Base-by-base conservation (phyloP, 2,329 filamentous ascomycete genomes). In the Coniochaeta sp. region DNA sequence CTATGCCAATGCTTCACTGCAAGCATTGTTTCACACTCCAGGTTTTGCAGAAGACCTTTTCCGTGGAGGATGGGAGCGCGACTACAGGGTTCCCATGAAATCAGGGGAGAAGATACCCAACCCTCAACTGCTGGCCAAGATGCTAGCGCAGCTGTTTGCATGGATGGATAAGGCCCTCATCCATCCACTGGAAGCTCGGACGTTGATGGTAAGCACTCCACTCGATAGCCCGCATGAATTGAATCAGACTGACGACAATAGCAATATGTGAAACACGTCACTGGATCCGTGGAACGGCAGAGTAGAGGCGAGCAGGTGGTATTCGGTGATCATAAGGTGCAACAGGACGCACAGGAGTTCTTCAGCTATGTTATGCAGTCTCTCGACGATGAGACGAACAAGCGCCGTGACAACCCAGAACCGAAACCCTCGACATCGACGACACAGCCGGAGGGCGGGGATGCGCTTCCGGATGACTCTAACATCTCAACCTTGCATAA, bases 291-390 rank as follows among this genome's bases (percentile, higher is more conserved):
- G 49, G 63, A 57, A 62, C 51, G 61, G 65, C 16, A 61, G 54
- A n/a, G 26, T 51, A 53, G 38, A 63, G 61, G 50, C 55, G 51
- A 40, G 56, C 52, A 57, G 81, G 81, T 53, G 75, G 79, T 10
- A 57, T 62, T 91, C 72, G 88, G 85, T 13, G 85, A 89, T 35
- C 2, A 2, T 2, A 75, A 77, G 22, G 73, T 82, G 48, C 92
- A 97, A 64, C 94, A 97, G 68, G 94, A 99, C 63, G 87, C 91
- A 1, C 87, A 91, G 57, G 94, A 97, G 61, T 95, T 95, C 59
- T 84, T 92, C 58, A 83, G 84, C 45, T 96, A 95, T 63, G 67
- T 96, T 24, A 77, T 95, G 32, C 84, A 89, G 50, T 85, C 87
- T 57, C 75, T 97, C 12, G 86, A 92, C 59, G 88, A 94, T 63